Evolutionary conservation across 768 basidiomycete genomes (phyloP), one percentile per base, ranked within the genome.

Genomic region (Serpula lacrymans): DNA sequence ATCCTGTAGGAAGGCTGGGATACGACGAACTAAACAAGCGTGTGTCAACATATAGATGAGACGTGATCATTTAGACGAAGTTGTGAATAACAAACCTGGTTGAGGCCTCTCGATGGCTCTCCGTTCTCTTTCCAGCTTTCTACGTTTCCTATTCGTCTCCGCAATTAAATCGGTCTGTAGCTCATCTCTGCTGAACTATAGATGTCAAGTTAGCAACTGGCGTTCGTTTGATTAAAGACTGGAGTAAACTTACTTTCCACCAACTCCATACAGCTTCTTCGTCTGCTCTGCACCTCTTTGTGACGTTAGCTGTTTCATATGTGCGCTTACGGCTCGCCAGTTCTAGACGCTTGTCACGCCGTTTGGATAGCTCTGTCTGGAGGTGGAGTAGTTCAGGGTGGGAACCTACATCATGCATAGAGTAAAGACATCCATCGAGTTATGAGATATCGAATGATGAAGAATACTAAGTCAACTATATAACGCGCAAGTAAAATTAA

Each of bases 311-410:
- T 10, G 84, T 67, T 37, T 91, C 86, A 39, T 81, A 82, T 8
- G 72, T 66, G 35, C 84, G 79, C 56, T 88, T 82, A 23, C 75
- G 72, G n/a, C 79, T 72, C 1, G 93, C 88, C 1, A 96, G 72
- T 41, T 86, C 82, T 10, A 94, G 68, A 3, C 91, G 80, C 45
- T 87, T 84, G 57, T 92, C 85, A 23, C 87, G 75, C 31, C 95
- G 73, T 36, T 78, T 80, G 5, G 80, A 75, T 2, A 97, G 71
- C 42, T 92, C 88, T 16, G 75, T 74, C 42, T 92, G 84, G 0
- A 97, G 68, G 55, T 92, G 82, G 11, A 84, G 66, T 39, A 95
- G 67, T 53, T 96, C 93, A 0, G 94, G 94, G 52, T 97, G 95
- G 0, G 78, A 75, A 21, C 81, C 92, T 93, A 47, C 30, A 33